Evolutionary conservation across 2,329 filamentous ascomycete genomes (phyloP), one percentile per base, ranked within the genome.

Genomic region (Dothistroma pini): DNA sequence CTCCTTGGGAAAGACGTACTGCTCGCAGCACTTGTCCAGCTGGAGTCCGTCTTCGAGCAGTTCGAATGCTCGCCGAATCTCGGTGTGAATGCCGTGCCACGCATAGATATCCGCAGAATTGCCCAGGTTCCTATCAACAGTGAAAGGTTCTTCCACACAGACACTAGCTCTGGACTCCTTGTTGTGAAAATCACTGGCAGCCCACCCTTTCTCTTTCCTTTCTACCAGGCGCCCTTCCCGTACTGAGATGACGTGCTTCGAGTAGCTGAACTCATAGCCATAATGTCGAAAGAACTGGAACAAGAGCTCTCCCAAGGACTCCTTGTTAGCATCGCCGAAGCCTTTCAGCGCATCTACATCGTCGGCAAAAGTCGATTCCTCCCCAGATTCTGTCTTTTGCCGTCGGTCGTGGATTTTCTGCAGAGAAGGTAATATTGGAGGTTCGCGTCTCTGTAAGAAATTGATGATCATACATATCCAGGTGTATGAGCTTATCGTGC

Each of bases 391-490:
- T 21, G 83, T 81, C 10, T 84, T 77, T 57, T 84, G 78, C 68
- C 85, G 85, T 66, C 87, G 80, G 67, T 88, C 83, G 4, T 85
- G 81, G 22, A 85, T 83, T 71, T 92, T 88, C 73, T 97, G 95
- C 35, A 99, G 81, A 16, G 90, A 86, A 4, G 95, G 95, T 22
- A 99, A 78, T 58, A 99, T 85, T 0, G 93, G 90, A 16, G 91
- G 90, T 62, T 89, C 83, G 69, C 92, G 87, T 56, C 91, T 89
- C 77, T 99, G 95, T 29, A 99, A 83, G 72, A 97, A 99, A 68
- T 92, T 96, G 73, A 99, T 89, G 68, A 97, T 96, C 82, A 99
- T 86, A 76, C 95, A 99, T 74, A 97, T 97, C 95, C 95, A 99
- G 22, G 95, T 97, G 74, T 99, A 99, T 19, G 95, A 99, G 76